Conservation (phyloP, 2,329 filamentous ascomycete species). For the Clarireedia sp. region DNA sequence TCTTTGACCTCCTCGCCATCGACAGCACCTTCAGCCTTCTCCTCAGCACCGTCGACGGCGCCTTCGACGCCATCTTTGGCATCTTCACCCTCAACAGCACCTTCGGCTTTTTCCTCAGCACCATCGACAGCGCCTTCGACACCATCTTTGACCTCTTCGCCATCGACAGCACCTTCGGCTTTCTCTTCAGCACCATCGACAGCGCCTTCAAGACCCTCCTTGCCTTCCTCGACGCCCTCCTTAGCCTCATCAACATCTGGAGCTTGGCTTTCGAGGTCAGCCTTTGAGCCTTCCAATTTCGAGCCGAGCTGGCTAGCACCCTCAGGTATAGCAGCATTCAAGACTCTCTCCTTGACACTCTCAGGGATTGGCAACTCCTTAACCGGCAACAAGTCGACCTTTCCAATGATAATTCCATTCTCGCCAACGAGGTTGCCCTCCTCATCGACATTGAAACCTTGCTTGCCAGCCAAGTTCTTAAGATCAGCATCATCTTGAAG, state of each 20-base stretch:
- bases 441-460: slow-evolving; percentile 46
- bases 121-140: slow-evolving; percentile 23
- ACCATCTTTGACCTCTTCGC: background rate
- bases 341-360: slow-evolving; percentile 1
- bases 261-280: slow-evolving; percentile 1
- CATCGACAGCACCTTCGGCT: background rate
- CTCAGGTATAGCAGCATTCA: slow-evolving; percentile 1
- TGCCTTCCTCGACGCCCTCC: background rate
- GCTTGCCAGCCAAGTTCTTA: slow-evolving; percentile 1
- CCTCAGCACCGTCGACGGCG: slow-evolving; percentile 28
- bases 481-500: slow-evolving; percentile 5
- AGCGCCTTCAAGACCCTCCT: slow-evolving; percentile 10
- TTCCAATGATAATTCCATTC: slow-evolving; percentile 54
- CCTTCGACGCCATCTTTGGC: background rate
- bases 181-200: slow-evolving; percentile 30
- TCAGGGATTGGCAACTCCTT: slow-evolving; percentile 7
- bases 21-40: slow-evolving; percentile 15
- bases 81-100: background rate
- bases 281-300: background rate
- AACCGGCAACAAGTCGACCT: slow-evolving; percentile 25
- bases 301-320: background rate
- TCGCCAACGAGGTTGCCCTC: slow-evolving; percentile 52
- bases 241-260: background rate
- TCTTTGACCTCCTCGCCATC: background rate
- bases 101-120: slow-evolving; percentile 27